Evolutionary conservation across 1,139 yeast species (phyloP).

Genomic region (Diutina sp.): DNA sequence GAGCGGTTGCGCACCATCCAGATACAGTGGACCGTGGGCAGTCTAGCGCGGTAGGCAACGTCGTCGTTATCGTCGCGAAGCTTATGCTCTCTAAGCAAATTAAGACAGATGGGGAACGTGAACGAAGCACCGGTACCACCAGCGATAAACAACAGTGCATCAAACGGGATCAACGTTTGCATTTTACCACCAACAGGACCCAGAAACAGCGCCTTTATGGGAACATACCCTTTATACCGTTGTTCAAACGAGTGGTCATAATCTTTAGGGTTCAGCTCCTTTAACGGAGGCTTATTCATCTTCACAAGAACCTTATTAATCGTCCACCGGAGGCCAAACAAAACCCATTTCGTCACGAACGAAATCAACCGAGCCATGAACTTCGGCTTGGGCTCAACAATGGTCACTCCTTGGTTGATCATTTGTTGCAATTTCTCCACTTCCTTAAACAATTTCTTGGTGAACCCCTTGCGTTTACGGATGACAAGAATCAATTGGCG

Average conservation of each 20-base stretch:
- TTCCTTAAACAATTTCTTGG: conserved; percentile 20
- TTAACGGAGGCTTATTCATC: neutral
- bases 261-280: neutral
- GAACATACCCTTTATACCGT: conserved; percentile 5
- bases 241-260: conserved; percentile 2
- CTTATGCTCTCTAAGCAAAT: conserved; percentile 15
- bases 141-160: conserved; percentile 24
- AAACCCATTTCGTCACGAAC: neutral
- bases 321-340: neutral
- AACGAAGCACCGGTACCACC: conserved; percentile 38
- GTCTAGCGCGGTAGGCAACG: conserved; percentile 19
- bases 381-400: neutral
- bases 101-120: conserved; percentile 31
- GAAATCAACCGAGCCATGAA: neutral
- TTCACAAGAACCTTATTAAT: neutral
- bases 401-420: conserved; percentile 7
- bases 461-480: conserved; percentile 30
- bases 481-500: conserved; percentile 28
- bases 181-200: conserved; percentile 35
- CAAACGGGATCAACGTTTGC: conserved; percentile 30
- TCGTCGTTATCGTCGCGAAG: conserved; percentile 17
- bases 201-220: conserved; percentile 20
- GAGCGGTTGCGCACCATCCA: conserved; percentile 20
- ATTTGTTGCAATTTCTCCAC: conserved; percentile 8
- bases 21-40: conserved; percentile 16